A percentile compares a stretch with the other conserved stretches of the same genome.
These are phyloP conservation scores for Rehmannia glutinosa DNA, from an alignment of 257 asterid genomes.

Conservation along the genomic window DNA sequence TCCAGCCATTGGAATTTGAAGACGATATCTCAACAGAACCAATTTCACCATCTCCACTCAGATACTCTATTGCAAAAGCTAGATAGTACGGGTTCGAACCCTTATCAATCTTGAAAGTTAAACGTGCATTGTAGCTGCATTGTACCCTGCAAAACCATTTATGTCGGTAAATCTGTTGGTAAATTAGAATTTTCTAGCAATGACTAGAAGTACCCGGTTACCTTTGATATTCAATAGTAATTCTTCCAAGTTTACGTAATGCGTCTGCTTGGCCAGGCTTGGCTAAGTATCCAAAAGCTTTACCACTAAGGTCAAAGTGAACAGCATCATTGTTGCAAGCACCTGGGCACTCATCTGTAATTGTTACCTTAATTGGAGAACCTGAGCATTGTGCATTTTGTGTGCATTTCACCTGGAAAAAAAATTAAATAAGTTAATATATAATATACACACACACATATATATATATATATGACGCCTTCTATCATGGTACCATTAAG, in stretches of 20 bases:
- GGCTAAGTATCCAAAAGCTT: constrained; percentile 22
- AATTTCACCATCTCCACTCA: constrained; percentile 40
- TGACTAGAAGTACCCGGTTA: no score
- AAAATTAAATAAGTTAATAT: no score
- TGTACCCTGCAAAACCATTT: constrained; percentile 25
- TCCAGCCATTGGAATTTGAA: constrained; percentile 13
- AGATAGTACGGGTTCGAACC: constrained; percentile 31
- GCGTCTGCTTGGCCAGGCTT: constrained; percentile 10
- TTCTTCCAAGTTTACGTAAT: constrained; percentile 11
- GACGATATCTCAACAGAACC: constrained; percentile 19
- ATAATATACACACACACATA: no score
- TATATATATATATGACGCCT: no score
- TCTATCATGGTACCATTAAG: no score
- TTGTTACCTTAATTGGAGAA: constrained; percentile 12
- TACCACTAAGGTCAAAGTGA: constrained; percentile 28
- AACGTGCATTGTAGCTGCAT: constrained; percentile 14
- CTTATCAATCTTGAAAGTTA: constrained; percentile 22
- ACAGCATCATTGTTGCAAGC: constrained; percentile 14
- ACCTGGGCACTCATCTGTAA: constrained; percentile 29
- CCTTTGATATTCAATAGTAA: constrained; percentile 17
- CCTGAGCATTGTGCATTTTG: constrained; percentile 16
- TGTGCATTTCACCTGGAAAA: constrained; percentile 20
- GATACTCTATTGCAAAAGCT: constrained; percentile 25
- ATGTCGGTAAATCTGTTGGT: no score
- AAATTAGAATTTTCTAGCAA: no score